These are phyloP conservation scores for Salvia rosmarinus DNA, from an alignment of 257 asterid species.

Conservation along the genomic window DNA sequence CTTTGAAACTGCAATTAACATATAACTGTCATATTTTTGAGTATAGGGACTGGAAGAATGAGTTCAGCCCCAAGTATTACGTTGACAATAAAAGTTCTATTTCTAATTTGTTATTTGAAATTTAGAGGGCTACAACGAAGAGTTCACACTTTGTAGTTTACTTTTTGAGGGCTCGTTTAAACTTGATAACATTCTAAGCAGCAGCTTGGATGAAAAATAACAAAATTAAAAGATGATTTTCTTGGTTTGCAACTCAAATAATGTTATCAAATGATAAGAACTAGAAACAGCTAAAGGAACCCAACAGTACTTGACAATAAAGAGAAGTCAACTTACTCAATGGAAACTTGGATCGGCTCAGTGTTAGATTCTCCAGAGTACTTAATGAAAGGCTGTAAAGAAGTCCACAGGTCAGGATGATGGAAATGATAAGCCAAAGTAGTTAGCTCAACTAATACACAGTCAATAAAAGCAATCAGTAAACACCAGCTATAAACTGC, in stretches of 20 bases:
- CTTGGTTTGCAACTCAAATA: background rate
- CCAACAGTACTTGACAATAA: conserved; percentile 20
- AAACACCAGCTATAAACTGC: background rate
- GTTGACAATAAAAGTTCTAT: background rate
- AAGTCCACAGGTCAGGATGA: conserved; percentile 34
- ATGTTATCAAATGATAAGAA: conserved; percentile 2
- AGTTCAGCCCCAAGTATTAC: background rate
- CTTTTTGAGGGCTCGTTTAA: background rate
- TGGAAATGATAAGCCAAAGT: conserved; percentile 5
- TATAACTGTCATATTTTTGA: conserved; percentile 31
- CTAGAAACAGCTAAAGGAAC: conserved; percentile 4
- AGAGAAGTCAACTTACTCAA: conserved; percentile 59
- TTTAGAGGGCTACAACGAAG: background rate
- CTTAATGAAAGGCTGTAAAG: conserved; percentile 73
- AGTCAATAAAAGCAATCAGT: background rate
- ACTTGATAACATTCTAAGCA: background rate
- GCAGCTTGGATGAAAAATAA: background rate
- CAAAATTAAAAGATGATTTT: background rate
- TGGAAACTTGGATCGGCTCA: conserved; percentile 50
- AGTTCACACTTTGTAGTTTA: background rate
- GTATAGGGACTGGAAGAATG: background rate
- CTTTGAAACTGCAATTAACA: conserved; percentile 52
- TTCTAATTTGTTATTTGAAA: background rate
- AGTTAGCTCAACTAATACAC: conserved; percentile 6
- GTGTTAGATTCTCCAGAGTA: conserved; percentile 56